Base-by-base conservation (phyloP, 805 yeast genomes). In the Tetrapisispora iriomotensis region DNA sequence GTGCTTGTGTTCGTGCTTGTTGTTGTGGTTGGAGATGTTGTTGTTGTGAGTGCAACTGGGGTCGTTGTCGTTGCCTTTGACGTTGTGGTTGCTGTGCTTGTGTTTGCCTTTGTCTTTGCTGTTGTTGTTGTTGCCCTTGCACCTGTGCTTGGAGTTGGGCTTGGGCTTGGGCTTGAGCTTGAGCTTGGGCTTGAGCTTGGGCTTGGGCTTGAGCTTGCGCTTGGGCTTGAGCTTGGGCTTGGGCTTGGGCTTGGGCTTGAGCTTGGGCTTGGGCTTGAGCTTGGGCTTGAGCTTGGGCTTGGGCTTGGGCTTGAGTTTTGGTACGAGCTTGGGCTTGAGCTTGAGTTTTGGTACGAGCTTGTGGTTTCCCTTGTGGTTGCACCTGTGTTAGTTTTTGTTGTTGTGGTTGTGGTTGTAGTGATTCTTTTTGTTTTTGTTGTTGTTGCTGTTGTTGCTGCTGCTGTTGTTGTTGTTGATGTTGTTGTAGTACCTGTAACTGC, bases 121-220 rank as follows among this genome's bases (percentile, higher is more conserved):
- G 63, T 55, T 24, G 62, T 58, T 13, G 61, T 51, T 37, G 46
- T 54, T 36, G 82, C 14, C 8, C 23, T 29, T 18, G 33, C 6
- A 5, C n/a, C 14, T 29, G 33, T 10, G 6, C 33, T 29, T 18
- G 13, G 4, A 12, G 13, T 10, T 26, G 29, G 14, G 6, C n/a
- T 10, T 26, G 29, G 15, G n/a, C 26, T 23, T 23, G 26, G 8
- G 26, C 26, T 23, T 33, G 38, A n/a, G n/a, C 27, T 8, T 19
- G 26, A 36, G 6, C 43, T 49, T 45, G 41, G 46, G 5, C 36
- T 46, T 31, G 56, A 37, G 21, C 36, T 29, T 32, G 51, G 51
- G 22, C 62, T 55, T 24, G 62, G 58, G 12, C 61, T 51, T 23
- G 37, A 26, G 29, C 49, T 51, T 22, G 62, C 54, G 24, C 63